Percentiles rank a stretch among this genome's conserved stretches.
Conservation (phyloP, 2,329 filamentous ascomycete genomes). For the Fusarium sp. region DNA sequence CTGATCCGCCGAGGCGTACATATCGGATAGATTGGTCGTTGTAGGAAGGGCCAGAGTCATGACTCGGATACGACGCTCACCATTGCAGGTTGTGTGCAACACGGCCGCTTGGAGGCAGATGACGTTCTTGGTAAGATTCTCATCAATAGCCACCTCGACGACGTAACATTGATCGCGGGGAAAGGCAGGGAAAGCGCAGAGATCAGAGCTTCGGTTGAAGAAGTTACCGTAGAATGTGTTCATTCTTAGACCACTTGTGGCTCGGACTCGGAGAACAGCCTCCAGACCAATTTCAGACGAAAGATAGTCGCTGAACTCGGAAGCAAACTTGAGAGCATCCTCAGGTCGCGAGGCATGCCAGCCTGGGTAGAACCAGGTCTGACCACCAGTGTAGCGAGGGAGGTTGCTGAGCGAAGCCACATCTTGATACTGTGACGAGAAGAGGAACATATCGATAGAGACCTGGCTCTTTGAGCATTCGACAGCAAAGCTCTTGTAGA, state of each 20-base stretch:
- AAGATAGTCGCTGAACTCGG: slow-evolving; percentile 96
- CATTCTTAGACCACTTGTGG: slow-evolving; percentile 94
- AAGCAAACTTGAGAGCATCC: slow-evolving; percentile 97
- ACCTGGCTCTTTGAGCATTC: slow-evolving; percentile 99
- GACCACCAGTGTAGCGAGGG: slow-evolving; percentile 93
- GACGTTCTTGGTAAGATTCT: slow-evolving; percentile 89
- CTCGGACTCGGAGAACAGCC: slow-evolving; percentile 92
- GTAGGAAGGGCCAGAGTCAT: slow-evolving; percentile 93
- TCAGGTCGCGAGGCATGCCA: slow-evolving; percentile 96
- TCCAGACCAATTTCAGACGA: slow-evolving; percentile 96
- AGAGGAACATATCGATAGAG: slow-evolving; percentile 97
- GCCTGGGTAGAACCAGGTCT: slow-evolving; percentile 98
- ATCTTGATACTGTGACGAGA: slow-evolving; percentile 95
- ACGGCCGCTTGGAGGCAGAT: slow-evolving; percentile 95
- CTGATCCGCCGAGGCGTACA: slow-evolving; percentile 96
- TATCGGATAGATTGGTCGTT: slow-evolving; percentile 86
- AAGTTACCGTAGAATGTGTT: slow-evolving; percentile 99
- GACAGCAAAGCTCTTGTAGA: slow-evolving; percentile 99
- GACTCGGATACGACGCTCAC: slow-evolving; percentile 93
- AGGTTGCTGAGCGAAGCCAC: slow-evolving; percentile 96
- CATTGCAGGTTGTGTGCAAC: slow-evolving; percentile 96
- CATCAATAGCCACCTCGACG: slow-evolving; percentile 97
- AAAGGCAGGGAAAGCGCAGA: slow-evolving; percentile 98
- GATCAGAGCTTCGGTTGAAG: slow-evolving; percentile 96
- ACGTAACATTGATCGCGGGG: slow-evolving; percentile 97